A percentile compares a stretch with the other conserved stretches of the same genome.
phyloP scores from a whole-genome alignment of 2,329 filamentous ascomycete species.

The Paraconiothyrium sp. region DNA sequence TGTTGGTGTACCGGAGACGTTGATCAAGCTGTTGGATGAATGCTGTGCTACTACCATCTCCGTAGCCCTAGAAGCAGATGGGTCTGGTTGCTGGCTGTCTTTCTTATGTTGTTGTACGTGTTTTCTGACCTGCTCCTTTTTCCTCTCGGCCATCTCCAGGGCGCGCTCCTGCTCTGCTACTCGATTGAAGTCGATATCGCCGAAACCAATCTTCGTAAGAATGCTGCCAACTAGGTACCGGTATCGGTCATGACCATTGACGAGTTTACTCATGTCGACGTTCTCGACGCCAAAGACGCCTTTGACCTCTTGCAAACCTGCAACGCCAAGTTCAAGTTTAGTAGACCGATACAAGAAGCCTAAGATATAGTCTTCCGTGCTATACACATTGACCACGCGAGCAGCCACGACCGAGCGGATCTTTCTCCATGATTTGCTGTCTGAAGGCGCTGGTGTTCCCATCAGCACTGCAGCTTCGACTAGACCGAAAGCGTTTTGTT shows the following conservation, averaged over 20 bases:
- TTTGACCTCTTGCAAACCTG: slow-evolving; percentile 78
- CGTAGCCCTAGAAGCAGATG: slow-evolving; percentile 20
- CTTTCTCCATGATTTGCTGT: slow-evolving; percentile 74
- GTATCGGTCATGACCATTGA: slow-evolving; percentile 61
- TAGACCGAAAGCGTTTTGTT: slow-evolving; percentile 81
- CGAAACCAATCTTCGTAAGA: slow-evolving; percentile 58
- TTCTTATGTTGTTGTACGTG: slow-evolving; percentile 32
- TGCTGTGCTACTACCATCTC: slow-evolving; percentile 28
- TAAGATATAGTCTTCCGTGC: slow-evolving; percentile 84
- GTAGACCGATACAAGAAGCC: slow-evolving; percentile 86
- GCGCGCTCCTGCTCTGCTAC: slow-evolving; percentile 54
- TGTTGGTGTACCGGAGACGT: slow-evolving; percentile 14
- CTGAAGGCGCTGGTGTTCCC: slow-evolving; percentile 79
- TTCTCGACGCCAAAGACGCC: slow-evolving; percentile 71
- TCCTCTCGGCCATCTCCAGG: slow-evolving; percentile 42
- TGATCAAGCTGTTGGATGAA: slow-evolving; percentile 18
- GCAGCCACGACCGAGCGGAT: slow-evolving; percentile 82
- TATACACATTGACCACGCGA: slow-evolving; percentile 85
- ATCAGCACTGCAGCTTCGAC: slow-evolving; percentile 85
- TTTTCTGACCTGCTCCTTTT: slow-evolving; percentile 45
- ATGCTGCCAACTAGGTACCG: slow-evolving; percentile 59
- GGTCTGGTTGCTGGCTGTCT: slow-evolving; percentile 23
- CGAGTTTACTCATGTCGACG: slow-evolving; percentile 59
- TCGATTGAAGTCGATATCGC: slow-evolving; percentile 57
- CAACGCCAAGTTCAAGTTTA: slow-evolving; percentile 81